These are phyloP conservation scores for Rhytidhysteron rufulum DNA, from an alignment of 2,329 filamentous ascomycete species.

Conservation along the genomic window DNA sequence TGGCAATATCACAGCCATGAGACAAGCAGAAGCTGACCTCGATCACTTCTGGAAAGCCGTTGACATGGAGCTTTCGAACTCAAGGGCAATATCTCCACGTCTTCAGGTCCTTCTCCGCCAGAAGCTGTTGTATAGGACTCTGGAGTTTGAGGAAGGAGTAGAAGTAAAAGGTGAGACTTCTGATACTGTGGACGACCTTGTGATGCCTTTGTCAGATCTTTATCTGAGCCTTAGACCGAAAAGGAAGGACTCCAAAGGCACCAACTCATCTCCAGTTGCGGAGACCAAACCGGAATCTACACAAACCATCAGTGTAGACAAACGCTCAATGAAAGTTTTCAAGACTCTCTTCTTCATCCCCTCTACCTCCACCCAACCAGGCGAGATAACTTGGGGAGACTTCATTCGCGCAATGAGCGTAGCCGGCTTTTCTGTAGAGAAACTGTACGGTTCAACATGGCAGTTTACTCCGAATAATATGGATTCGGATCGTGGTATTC, in stretches of 20 bases:
- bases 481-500: constrained; percentile 48
- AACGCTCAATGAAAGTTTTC: constrained; percentile 42
- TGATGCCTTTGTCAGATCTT: neutral
- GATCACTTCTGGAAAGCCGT: constrained; percentile 46
- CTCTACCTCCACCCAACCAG: constrained; percentile 32
- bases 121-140: constrained; percentile 16
- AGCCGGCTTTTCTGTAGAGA: constrained; percentile 51
- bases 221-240: too few species aligned
- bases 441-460: constrained; percentile 61
- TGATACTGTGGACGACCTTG: constrained; percentile 15
- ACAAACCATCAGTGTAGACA: constrained; percentile 29
- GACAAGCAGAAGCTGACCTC: constrained; percentile 44
- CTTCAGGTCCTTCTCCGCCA: neutral
- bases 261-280: neutral
- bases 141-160: constrained; percentile 19
- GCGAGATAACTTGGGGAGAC: constrained; percentile 52
- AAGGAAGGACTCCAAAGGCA: neutral
- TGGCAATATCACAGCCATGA: constrained; percentile 43
- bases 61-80: constrained; percentile 40
- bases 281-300: neutral
- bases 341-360: constrained; percentile 39
- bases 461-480: constrained; percentile 48
- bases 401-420: constrained; percentile 51
- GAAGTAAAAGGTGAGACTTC: constrained; percentile 12
- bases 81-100: too few species aligned